These are phyloP conservation scores for Penicillium taxi DNA, from an alignment of 495 filamentous ascomycete species.

Conservation along the genomic window DNA sequence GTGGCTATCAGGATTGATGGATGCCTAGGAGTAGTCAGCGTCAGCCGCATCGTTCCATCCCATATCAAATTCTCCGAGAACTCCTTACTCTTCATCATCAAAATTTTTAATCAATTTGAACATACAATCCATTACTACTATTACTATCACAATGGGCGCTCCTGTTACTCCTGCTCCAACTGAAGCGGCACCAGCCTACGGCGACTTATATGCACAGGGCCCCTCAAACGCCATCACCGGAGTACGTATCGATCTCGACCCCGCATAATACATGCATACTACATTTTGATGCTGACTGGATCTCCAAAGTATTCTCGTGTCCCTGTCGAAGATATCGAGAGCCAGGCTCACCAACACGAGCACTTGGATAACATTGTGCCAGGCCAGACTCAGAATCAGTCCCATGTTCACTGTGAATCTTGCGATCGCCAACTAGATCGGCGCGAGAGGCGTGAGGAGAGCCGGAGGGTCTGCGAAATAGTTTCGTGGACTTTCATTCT, in stretches of 20 bases:
- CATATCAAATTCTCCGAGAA: too few species aligned
- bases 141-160: background rate
- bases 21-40: too few species aligned
- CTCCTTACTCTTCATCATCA: too few species aligned
- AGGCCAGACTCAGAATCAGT: background rate
- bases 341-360: background rate
- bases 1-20: too few species aligned
- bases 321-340: background rate
- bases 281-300: background rate
- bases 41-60: too few species aligned
- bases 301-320: background rate
- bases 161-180: background rate
- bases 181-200: slow-evolving; percentile 4
- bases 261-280: background rate
- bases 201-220: slow-evolving; percentile 3
- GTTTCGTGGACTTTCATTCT: background rate
- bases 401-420: background rate
- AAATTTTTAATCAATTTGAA: too few species aligned
- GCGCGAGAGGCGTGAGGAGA: background rate
- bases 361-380: background rate
- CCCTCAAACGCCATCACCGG: slow-evolving; percentile 2
- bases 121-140: too few species aligned
- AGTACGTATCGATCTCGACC: slow-evolving; percentile 2
- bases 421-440: slow-evolving; percentile 2
- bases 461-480: background rate